Evolutionary conservation across 139 green algal species (phyloP).

Genomic region (Penium margaritaceum): DNA sequence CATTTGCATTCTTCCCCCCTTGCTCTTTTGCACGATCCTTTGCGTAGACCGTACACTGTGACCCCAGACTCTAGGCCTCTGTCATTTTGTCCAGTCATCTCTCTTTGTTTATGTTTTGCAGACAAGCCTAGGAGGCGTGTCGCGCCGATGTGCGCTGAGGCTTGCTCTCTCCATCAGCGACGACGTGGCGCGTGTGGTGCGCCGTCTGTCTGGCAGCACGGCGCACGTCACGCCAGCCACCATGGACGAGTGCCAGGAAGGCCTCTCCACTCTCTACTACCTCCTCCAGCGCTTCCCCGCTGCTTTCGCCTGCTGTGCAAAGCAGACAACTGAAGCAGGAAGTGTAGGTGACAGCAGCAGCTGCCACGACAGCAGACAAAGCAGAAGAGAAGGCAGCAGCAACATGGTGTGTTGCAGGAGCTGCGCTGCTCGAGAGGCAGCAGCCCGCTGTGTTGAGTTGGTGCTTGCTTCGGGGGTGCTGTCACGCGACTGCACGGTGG

Average conservation of each 20-base stretch:
- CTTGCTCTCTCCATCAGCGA: constrained; percentile 2
- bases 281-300: constrained; percentile 27
- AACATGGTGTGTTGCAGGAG: background rate
- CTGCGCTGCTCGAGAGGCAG: background rate
- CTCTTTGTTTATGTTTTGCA: background rate
- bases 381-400: background rate
- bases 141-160: background rate
- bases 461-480: constrained; percentile 32
- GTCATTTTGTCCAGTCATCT: background rate
- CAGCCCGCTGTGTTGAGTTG: constrained; percentile 1
- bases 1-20: too few species aligned
- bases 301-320: background rate
- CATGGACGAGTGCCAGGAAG: constrained; percentile 43
- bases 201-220: background rate
- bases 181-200: constrained; percentile 11
- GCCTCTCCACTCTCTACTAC: constrained; percentile 39
- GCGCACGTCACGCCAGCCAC: constrained; percentile 10
- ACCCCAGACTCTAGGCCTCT: too few species aligned
- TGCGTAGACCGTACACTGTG: too few species aligned
- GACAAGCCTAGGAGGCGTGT: constrained; percentile 7
- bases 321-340: background rate
- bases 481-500: constrained; percentile 29
- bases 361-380: background rate
- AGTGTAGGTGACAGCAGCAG: background rate
- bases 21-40: too few species aligned